Evolutionary conservation across 2,329 filamentous ascomycete genomes (phyloP).

Genomic region (Claviceps sp.): DNA sequence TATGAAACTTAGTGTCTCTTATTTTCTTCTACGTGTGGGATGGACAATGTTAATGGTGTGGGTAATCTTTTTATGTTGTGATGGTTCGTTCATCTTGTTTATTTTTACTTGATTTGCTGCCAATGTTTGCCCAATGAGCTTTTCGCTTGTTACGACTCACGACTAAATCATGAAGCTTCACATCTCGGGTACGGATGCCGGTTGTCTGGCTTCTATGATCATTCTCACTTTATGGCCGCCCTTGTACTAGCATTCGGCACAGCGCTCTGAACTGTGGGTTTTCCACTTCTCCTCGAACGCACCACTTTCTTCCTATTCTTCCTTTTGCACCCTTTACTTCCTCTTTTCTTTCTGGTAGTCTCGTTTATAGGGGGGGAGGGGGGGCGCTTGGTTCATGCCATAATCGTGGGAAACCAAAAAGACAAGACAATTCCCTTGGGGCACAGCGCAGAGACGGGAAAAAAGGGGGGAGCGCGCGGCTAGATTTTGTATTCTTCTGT

Average conservation of each 20-base stretch:
- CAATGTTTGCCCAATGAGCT: constrained; percentile 4
- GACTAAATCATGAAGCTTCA: constrained; percentile 1
- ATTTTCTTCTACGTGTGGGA: constrained; percentile 3
- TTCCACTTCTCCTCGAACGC: too few relatives aligned
- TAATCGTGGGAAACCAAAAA: too few relatives aligned
- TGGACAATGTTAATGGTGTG: neutral
- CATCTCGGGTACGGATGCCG: neutral
- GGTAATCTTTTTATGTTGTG: neutral
- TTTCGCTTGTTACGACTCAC: constrained; percentile 2
- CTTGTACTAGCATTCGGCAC: constrained; percentile 7
- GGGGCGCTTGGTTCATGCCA: too few relatives aligned
- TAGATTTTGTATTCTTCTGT: too few relatives aligned
- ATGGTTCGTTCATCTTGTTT: neutral
- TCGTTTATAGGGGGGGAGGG: neutral
- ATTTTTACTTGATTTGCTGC: constrained; percentile 1
- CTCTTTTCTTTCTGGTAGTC: neutral
- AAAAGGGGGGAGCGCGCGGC: too few relatives aligned
- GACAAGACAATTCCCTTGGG: too few relatives aligned
- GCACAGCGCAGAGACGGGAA: too few relatives aligned
- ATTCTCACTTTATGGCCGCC: constrained; percentile 5
- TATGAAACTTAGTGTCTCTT: constrained; percentile 2
- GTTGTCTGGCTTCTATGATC: neutral
- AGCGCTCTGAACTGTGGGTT: neutral
- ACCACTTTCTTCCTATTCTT: neutral
- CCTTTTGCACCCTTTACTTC: neutral